Evolutionary conservation across 768 basidiomycete species (phyloP).

Genomic region (Agaricus subrufescens): DNA sequence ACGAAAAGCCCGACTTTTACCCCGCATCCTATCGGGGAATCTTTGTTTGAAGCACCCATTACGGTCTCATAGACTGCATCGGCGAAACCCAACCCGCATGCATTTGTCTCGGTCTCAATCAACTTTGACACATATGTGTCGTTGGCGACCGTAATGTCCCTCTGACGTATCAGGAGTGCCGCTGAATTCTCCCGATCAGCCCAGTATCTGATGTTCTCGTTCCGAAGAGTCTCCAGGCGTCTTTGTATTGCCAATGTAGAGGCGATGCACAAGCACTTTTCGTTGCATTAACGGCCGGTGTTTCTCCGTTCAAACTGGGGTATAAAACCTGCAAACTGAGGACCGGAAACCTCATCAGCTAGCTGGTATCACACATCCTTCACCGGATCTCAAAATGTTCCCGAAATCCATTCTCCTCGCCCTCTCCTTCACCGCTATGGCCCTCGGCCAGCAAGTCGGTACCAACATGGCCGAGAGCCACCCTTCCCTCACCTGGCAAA

Average conservation of each 20-base stretch:
- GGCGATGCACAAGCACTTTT: not conserved
- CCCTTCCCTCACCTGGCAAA: constrained; percentile 10
- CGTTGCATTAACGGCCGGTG: not conserved
- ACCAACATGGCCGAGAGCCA: constrained; percentile 10
- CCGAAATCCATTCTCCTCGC: constrained; percentile 4
- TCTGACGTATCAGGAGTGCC: not conserved
- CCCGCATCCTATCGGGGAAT: too few relatives aligned
- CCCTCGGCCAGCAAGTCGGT: constrained; percentile 10
- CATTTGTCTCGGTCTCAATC: too few relatives aligned
- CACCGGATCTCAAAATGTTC: not conserved
- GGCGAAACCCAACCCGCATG: too few relatives aligned
- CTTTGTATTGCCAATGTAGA: not conserved
- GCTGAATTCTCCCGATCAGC: not conserved
- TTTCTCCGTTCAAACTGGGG: not conserved
- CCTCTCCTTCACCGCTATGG: constrained; percentile 6
- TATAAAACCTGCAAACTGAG: not conserved
- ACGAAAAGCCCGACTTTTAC: too few relatives aligned
- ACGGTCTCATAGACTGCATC: too few relatives aligned
- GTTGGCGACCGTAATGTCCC: not conserved
- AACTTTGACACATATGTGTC: too few relatives aligned
- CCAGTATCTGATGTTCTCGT: not conserved
- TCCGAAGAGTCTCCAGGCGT: constrained; percentile 1
- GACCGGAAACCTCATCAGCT: not conserved
- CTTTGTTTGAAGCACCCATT: too few relatives aligned
- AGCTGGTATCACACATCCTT: not conserved